phyloP scores from a whole-genome alignment of 495 filamentous ascomycete species.

The Peziza echinospora region DNA sequence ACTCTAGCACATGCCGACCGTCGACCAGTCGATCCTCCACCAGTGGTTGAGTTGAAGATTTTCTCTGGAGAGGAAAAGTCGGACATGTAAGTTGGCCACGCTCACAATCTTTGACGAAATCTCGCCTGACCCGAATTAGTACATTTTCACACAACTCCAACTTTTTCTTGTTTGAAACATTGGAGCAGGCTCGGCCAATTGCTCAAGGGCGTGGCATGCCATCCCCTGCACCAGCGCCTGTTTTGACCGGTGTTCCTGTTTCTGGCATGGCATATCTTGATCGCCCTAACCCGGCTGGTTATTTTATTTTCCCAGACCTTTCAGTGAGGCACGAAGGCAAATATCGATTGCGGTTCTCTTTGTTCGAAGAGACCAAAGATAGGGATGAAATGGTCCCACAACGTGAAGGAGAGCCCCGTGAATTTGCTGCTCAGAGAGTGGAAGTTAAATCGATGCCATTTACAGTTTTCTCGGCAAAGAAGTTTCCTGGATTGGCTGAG shows the following conservation, averaged over 20 bases:
- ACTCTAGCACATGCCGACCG: conserved; percentile 72
- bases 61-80: conserved; percentile 43
- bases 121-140: conserved; percentile 59
- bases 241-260: conserved; percentile 85
- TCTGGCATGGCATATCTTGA: conserved; percentile 95
- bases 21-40: conserved; percentile 88
- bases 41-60: conserved; percentile 81
- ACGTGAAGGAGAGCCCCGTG: conserved; percentile 16
- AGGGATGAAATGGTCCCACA: conserved; percentile 22
- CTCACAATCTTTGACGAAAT: conserved; percentile 21
- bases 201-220: conserved; percentile 55
- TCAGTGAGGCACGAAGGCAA: conserved; percentile 91
- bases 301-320: conserved; percentile 94
- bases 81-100: conserved; percentile 21
- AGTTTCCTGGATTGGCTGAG: conserved; percentile 85
- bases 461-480: conserved; percentile 88
- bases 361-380: conserved; percentile 86
- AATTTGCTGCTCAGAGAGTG: conserved; percentile 37
- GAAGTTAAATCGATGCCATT: conserved; percentile 80
- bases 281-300: conserved; percentile 73
- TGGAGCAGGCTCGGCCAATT: conserved; percentile 70
- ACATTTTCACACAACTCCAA: conserved; percentile 89
- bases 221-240: conserved; percentile 44
- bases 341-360: conserved; percentile 69
- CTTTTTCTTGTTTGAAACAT: conserved; percentile 89